Evolutionary conservation across 2,329 filamentous ascomycete genomes (phyloP).

Genomic region (Xylaria sp.): DNA sequence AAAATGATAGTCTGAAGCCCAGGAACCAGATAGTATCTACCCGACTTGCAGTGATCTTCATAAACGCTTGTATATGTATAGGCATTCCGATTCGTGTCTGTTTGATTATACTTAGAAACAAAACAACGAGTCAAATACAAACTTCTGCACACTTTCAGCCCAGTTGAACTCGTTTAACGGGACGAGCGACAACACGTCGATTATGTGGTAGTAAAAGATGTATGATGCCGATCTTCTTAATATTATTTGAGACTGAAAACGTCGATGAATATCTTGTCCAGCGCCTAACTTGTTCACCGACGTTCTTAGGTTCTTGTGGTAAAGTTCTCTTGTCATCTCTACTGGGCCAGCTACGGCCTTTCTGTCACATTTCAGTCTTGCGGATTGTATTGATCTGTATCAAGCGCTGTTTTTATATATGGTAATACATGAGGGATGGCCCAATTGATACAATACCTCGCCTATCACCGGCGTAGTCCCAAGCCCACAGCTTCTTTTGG

Average conservation of each 20-base stretch:
- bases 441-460: neutral
- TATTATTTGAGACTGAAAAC: neutral
- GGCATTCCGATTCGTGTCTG: neutral
- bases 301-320: too few species aligned
- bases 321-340: too few species aligned
- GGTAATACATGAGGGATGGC: constrained; percentile 1
- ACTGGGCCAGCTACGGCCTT: too few species aligned
- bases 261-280: neutral
- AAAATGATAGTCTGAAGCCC: neutral
- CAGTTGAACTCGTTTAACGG: neutral
- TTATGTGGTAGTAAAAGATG: neutral
- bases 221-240: neutral
- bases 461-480: neutral
- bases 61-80: neutral
- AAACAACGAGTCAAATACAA: neutral
- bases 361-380: neutral
- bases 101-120: neutral
- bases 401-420: constrained; percentile 5
- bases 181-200: neutral
- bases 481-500: neutral
- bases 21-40: too few species aligned
- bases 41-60: too few species aligned
- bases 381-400: neutral
- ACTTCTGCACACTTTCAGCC: neutral
- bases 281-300: too few species aligned